Evolutionary conservation across 2,329 filamentous ascomycete genomes (phyloP), one percentile per base, ranked within the genome.

Genomic region (Fusarium equiseti): DNA sequence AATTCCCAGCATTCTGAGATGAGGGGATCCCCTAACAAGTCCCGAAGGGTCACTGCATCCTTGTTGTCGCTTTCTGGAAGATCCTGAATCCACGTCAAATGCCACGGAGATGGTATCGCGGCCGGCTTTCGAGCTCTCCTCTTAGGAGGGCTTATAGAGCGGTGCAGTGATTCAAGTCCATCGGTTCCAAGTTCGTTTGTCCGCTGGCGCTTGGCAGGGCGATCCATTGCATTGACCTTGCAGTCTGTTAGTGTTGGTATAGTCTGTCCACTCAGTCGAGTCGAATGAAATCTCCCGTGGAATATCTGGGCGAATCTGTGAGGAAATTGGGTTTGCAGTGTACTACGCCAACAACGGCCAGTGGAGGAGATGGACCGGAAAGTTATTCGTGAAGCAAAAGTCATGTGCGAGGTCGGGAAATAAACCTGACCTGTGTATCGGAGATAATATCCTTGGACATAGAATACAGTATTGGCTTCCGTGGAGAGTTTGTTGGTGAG

Each of bases 1-100:
- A 92, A 92, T 58, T 90, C 85, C 90, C 90, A 92, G 68, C 87
- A 89, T 75, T 92, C 88, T 42, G 87, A 86, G 58, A 96, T 92
- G 67, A 94, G 83, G 1, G 92, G 91, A 76, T 94, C 89, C 1
- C 91, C 89, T 2, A 97, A 84, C 8, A 97, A 84, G 62, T 93
- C 91, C 7, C 82, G 81, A 12, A 96, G 82, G 2, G 84, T 85
- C 35, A 95, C 79, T 0, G 92, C 84, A 77, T 91, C 92, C 26
- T 83, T 80, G 80, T 97, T 96, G 66, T 81, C 80, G 2, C 81
- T 78, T 3, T 83, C 78, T 3, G 89, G 83, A 1, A 95, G 81
- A 72, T 92, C 91, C 29, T 83, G 84, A 57, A 96, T 90, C 63
- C 84, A 86, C 0, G 91, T 95, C 16, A 96, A 86, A 61, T 89